Percentiles rank a stretch among this genome's conserved stretches.
phyloP scores from a whole-genome alignment of 768 basidiomycete genomes.

The Brasilioporus rufonigricans region DNA sequence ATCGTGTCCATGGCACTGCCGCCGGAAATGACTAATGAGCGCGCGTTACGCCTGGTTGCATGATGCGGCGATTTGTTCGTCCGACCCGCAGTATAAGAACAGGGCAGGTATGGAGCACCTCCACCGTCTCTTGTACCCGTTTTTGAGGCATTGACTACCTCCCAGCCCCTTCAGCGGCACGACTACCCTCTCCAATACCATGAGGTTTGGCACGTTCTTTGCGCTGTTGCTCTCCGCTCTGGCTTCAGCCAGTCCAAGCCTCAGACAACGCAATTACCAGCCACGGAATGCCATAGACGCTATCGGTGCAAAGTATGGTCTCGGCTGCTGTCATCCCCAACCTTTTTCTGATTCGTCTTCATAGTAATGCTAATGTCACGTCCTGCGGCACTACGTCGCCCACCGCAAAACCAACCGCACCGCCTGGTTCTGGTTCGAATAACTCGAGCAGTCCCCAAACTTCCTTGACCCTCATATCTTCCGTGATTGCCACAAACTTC shows the following conservation, averaged over 20 bases:
- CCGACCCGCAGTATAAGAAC: too few species aligned
- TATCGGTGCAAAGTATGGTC: conserved; percentile 39
- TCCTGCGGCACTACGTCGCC: too few species aligned
- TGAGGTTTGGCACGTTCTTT: conserved; percentile 41
- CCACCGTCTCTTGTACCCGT: too few species aligned
- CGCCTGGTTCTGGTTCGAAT: conserved; percentile 6
- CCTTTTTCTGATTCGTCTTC: conserved; percentile 2
- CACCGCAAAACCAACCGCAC: too few species aligned
- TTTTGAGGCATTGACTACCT: too few species aligned
- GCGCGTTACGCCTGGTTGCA: too few species aligned
- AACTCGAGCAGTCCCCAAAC: conserved; percentile 22
- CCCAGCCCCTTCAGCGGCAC: background rate
- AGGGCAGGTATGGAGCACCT: too few species aligned
- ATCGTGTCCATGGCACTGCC: too few species aligned
- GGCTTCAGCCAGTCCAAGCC: conserved; percentile 37
- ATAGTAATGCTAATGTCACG: too few species aligned
- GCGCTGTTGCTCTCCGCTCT: conserved; percentile 26
- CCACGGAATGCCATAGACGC: conserved; percentile 41
- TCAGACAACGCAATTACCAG: conserved; percentile 28
- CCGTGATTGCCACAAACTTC: conserved; percentile 56
- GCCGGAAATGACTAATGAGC: too few species aligned
- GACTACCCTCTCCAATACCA: conserved; percentile 12
- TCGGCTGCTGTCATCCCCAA: background rate
- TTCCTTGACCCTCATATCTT: conserved; percentile 40
- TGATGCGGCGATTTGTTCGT: too few species aligned